phyloP scores from a whole-genome alignment of 116 monocot species.

The Cymodocea nodosa region DNA sequence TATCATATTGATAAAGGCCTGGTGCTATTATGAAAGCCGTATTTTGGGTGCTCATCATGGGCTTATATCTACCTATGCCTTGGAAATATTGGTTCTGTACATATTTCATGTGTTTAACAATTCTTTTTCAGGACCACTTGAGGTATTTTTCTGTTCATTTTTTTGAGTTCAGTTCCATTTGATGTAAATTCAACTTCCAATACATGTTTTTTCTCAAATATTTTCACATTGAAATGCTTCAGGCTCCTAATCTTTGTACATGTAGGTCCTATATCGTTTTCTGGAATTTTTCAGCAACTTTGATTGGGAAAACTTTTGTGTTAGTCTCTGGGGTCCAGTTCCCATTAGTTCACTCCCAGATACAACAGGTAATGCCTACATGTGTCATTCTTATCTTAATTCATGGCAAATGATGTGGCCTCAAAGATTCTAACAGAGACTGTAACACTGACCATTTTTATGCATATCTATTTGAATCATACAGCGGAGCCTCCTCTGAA shows the following conservation, averaged over 20 bases:
- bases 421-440: too few species aligned
- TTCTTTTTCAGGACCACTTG: constrained; percentile 83
- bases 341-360: constrained; percentile 67
- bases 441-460: too few species aligned
- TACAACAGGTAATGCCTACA: constrained; percentile 31
- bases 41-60: constrained; percentile 98
- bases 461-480: constrained; percentile 6
- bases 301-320: constrained; percentile 89
- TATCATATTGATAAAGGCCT: constrained; percentile 91
- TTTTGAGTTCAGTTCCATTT: background rate
- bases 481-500: constrained; percentile 68
- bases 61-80: constrained; percentile 91
- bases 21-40: constrained; percentile 99
- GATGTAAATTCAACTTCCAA: too few species aligned
- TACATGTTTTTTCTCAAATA: too few species aligned
- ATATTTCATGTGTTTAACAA: constrained; percentile 94
- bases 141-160: constrained; percentile 27
- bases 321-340: constrained; percentile 87
- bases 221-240: too few species aligned
- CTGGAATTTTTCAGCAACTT: constrained; percentile 93
- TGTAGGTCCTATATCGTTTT: constrained; percentile 87
- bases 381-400: too few species aligned
- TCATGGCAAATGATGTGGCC: too few species aligned
- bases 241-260: background rate
- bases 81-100: constrained; percentile 91